Conservation (phyloP, 116 monocot species). For the Cymodocea nodosa region DNA sequence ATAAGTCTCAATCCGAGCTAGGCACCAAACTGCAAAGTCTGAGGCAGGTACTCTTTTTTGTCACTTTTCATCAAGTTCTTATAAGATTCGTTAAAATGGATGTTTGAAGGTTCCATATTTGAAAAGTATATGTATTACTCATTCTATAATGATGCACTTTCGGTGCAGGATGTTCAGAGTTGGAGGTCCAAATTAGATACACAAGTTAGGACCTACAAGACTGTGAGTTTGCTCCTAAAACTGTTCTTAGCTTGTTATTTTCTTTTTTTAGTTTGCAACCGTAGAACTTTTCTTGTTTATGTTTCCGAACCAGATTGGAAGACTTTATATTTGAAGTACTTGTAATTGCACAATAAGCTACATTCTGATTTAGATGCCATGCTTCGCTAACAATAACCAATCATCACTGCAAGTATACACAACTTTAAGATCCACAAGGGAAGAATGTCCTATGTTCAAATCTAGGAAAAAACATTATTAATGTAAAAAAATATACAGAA, state of each 20-base stretch:
- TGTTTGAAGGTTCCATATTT: not conserved
- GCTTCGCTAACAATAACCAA: too few species aligned
- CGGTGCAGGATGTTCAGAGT: conserved; percentile 33
- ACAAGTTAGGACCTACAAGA: conserved; percentile 34
- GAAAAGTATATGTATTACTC: not conserved
- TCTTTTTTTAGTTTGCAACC: too few species aligned
- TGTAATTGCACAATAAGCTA: too few species aligned
- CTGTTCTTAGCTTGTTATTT: not conserved
- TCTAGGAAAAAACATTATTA: too few species aligned
- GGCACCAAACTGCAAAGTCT: conserved; percentile 17
- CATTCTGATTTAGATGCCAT: too few species aligned
- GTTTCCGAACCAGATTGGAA: too few species aligned
- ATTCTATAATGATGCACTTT: not conserved
- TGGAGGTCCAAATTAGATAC: conserved; percentile 34
- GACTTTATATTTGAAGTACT: too few species aligned
- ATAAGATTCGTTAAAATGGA: not conserved
- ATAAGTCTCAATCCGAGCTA: conserved; percentile 27
- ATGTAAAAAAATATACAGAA: too few species aligned
- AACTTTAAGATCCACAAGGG: too few species aligned
- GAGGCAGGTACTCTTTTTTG: conserved; percentile 17
- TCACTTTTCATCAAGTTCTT: not conserved
- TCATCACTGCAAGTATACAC: too few species aligned
- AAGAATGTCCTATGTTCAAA: too few species aligned
- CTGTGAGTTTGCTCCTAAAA: conserved; percentile 18
- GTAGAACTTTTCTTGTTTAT: too few species aligned